Evolutionary conservation across 2,329 filamentous ascomycete species (phyloP).

Genomic region (Catunica adiposa): DNA sequence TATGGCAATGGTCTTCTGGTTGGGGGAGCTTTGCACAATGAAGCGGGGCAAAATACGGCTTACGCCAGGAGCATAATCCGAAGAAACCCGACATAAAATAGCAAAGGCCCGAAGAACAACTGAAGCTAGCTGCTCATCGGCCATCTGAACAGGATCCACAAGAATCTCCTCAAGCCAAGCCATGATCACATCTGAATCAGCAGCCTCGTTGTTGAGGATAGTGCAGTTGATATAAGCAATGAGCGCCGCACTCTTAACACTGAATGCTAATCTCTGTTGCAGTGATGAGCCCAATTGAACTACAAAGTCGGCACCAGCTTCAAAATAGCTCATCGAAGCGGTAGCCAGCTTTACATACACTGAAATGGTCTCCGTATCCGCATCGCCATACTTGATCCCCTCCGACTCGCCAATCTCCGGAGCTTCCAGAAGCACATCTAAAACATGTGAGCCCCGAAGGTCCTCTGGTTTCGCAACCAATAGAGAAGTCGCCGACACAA

Average conservation of each 20-base stretch:
- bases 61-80: constrained; percentile 55
- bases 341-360: constrained; percentile 54
- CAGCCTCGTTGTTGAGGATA: constrained; percentile 63
- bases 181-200: constrained; percentile 63
- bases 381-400: constrained; percentile 19
- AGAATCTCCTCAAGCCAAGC: constrained; percentile 74
- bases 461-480: constrained; percentile 47
- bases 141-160: constrained; percentile 65
- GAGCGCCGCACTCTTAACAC: constrained; percentile 68
- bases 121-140: constrained; percentile 58
- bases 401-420: constrained; percentile 21
- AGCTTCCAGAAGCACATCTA: constrained; percentile 55
- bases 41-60: constrained; percentile 70
- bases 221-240: constrained; percentile 75
- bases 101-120: constrained; percentile 70
- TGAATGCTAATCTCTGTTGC: constrained; percentile 73
- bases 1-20: constrained; percentile 50
- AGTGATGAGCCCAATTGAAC: constrained; percentile 61
- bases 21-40: constrained; percentile 67
- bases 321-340: constrained; percentile 72
- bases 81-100: constrained; percentile 59
- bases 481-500: constrained; percentile 63
- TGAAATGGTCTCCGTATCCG: constrained; percentile 42
- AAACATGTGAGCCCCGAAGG: constrained; percentile 45
- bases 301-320: constrained; percentile 80